Base-by-base conservation (phyloP, 1,284 basidiomycete genomes). In the Marasmius sp. region DNA sequence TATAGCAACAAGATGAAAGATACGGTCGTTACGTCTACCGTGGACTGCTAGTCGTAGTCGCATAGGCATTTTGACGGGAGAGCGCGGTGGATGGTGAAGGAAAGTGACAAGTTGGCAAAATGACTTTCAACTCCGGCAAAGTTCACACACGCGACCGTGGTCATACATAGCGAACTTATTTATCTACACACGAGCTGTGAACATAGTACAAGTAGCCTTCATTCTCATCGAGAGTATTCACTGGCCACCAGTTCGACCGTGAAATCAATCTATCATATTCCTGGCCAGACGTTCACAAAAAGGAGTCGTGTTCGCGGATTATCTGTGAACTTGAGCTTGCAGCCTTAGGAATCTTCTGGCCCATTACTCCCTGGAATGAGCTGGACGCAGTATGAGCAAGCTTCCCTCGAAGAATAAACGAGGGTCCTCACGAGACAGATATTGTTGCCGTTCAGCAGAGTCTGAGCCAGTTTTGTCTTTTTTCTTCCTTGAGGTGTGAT, bases 371-470 rank as follows among this genome's bases (percentile, higher is more conserved):
- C 92, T 47, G 91, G 91, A 68, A 93, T 86, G 63, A 93, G 74
- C 91, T 93, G 49, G 14, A 43, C 12, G 59, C 9, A 66, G 16
- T 8, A 56, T 50, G 60, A 43, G 57, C 55, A 49, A 57, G 50
- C 65, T 63, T 61, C 57, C n/a, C n/a, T n/a, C 37, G 57, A 12
- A 11, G 10, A 37, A 34, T 57, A 39, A 59, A 57, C 34, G 53
- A 27, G 37, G 22, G 22, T 5, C 71, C 81, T 66, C 75, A 97
- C 96, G 91, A 99, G 97, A 72, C 95, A 96, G 61, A 99, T 98
- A 69, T 97, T 98, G 78, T 97, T 98, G 10, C 97, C 97, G 71
- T 99, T 99, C 63, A 99, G 76, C 51, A 99, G 80, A 20, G 97
- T 99, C 77, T 98, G 94, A 5, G 89, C 86, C 22, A 99, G 83